Percentiles rank a stretch among this genome's conserved stretches.
Evolutionary conservation across 2,329 filamentous ascomycete genomes (phyloP).

Genomic region (Fusarium domesticum): DNA sequence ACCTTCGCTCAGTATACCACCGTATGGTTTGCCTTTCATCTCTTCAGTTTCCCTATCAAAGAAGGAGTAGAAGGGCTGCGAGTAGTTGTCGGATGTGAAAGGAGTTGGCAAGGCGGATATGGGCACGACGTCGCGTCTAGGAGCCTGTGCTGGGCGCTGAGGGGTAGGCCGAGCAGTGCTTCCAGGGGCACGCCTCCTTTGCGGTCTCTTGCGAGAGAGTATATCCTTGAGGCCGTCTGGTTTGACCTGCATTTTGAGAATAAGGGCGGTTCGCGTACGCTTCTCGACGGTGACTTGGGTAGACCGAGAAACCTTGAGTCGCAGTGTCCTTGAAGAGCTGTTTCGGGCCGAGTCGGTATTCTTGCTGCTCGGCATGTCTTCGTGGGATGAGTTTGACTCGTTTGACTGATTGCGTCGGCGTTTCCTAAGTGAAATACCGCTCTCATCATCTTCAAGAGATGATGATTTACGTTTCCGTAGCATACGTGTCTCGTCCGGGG

Average conservation of each 20-base stretch:
- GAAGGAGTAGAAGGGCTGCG: conserved; percentile 82
- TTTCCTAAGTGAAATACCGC: conserved; percentile 50
- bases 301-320: conserved; percentile 47
- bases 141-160: conserved; percentile 25
- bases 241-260: conserved; percentile 37
- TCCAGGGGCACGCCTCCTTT: conserved; percentile 28
- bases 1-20: conserved; percentile 81
- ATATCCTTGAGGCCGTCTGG: conserved; percentile 40
- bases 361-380: conserved; percentile 33
- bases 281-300: conserved; percentile 42
- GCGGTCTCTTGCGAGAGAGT: conserved; percentile 35
- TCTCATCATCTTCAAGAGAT: conserved; percentile 61
- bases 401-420: conserved; percentile 49
- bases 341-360: conserved; percentile 31
- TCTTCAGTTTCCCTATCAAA: conserved; percentile 88
- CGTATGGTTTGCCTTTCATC: conserved; percentile 88
- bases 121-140: conserved; percentile 18
- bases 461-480: conserved; percentile 83
- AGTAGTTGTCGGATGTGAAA: conserved; percentile 58
- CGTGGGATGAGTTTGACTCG: conserved; percentile 38
- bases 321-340: conserved; percentile 55
- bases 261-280: conserved; percentile 34
- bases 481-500: conserved; percentile 63
- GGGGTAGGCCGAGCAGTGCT: conserved; percentile 22
- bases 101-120: conserved; percentile 49